A percentile compares a stretch with the other conserved stretches of the same genome.
These are phyloP conservation scores for Rubus parviflorus DNA, from an alignment of 306 rosid species.

Conservation along the genomic window DNA sequence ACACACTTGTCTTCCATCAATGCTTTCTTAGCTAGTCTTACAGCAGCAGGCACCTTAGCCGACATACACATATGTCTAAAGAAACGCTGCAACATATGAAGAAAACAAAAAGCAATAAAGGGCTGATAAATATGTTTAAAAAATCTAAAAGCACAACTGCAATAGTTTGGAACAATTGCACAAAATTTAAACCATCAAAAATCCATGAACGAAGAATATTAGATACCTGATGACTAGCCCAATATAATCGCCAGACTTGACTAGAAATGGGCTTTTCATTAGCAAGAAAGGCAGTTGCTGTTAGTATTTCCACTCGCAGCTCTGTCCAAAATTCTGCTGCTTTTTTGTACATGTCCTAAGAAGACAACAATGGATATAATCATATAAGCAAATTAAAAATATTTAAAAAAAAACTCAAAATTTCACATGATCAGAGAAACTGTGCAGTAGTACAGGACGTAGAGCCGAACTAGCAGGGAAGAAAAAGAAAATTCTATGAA, in stretches of 20 bases:
- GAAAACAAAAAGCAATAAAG: conserved; percentile 25
- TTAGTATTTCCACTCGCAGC: conserved; percentile 73
- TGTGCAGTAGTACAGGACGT: neutral
- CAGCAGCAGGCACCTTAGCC: conserved; percentile 96
- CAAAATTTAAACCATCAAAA: neutral
- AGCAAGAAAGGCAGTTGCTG: conserved; percentile 64
- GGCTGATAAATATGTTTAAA: neutral
- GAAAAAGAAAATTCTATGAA: neutral
- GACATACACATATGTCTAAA: conserved; percentile 98
- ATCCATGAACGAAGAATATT: neutral
- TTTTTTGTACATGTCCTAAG: conserved; percentile 78
- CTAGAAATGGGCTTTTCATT: conserved; percentile 75
- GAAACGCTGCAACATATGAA: conserved; percentile 75
- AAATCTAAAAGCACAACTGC: conserved; percentile 8
- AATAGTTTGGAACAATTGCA: neutral
- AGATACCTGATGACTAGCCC: conserved; percentile 99
- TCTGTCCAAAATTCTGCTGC: conserved; percentile 97
- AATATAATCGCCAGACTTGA: conserved; percentile 92
- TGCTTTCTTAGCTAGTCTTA: conserved; percentile 88
- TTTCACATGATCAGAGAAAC: neutral
- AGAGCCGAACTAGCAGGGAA: neutral
- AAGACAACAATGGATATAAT: conserved; percentile 19
- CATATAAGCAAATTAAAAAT: neutral
- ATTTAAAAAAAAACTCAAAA: neutral
- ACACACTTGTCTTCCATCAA: conserved; percentile 75